Conservation (phyloP, 768 basidiomycete genomes). For the Suillus luteus region DNA sequence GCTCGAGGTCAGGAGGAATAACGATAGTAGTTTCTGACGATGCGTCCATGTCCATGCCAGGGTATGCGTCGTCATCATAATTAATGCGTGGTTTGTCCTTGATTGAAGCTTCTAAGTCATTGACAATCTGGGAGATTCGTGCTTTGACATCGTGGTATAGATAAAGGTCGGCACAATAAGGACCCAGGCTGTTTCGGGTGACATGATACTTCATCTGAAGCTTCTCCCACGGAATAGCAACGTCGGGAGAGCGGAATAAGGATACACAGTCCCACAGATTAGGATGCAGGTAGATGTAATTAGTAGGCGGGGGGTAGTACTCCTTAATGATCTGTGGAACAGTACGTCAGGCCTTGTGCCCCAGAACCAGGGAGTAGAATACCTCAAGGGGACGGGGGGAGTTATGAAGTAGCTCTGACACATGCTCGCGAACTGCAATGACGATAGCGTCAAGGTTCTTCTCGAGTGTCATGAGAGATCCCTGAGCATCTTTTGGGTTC, state of each 20-base stretch:
- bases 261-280: conserved; percentile 56
- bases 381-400: conserved; percentile 71
- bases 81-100: conserved; percentile 19
- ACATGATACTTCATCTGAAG: conserved; percentile 63
- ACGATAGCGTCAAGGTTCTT: conserved; percentile 73
- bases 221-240: conserved; percentile 57
- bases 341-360: conserved; percentile 5
- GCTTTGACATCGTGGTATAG: conserved; percentile 61
- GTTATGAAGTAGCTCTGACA: conserved; percentile 62
- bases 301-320: conserved; percentile 53
- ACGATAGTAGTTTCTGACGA: conserved; percentile 21
- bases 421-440: conserved; percentile 70
- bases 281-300: conserved; percentile 59
- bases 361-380: conserved; percentile 19
- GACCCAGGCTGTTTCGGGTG: conserved; percentile 65
- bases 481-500: conserved; percentile 69
- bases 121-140: conserved; percentile 44
- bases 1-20: conserved; percentile 46
- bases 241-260: conserved; percentile 35
- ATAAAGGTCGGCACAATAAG: conserved; percentile 74
- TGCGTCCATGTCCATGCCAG: conserved; percentile 32
- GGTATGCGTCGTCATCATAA: conserved; percentile 17
- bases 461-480: conserved; percentile 66
- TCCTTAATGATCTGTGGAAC: conserved; percentile 53
- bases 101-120: conserved; percentile 26